phyloP scores from a whole-genome alignment of 2,329 filamentous ascomycete species.

The Penicillium verrucosum region DNA sequence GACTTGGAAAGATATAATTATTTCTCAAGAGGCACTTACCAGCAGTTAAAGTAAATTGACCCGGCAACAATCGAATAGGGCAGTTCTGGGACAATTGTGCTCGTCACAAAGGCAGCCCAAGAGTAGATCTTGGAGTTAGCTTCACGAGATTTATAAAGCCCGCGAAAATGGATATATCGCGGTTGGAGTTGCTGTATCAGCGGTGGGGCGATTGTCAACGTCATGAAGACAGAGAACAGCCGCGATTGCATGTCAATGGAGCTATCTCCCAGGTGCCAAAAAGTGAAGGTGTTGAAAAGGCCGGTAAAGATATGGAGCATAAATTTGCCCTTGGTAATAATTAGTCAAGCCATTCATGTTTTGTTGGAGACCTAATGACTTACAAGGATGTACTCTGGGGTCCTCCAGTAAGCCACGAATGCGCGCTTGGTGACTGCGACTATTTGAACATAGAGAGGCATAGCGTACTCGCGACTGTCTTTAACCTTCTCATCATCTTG shows the following conservation, averaged over 20 bases:
- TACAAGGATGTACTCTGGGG: conserved; percentile 56
- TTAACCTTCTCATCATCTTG: conserved; percentile 40
- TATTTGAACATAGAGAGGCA: conserved; percentile 56
- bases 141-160: conserved; percentile 69
- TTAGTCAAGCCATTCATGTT: neutral
- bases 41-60: conserved; percentile 62
- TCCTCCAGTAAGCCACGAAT: conserved; percentile 64
- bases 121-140: conserved; percentile 76
- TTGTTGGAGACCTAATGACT: neutral
- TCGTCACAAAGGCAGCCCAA: conserved; percentile 68
- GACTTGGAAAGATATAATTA: neutral
- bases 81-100: conserved; percentile 64
- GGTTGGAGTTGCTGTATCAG: conserved; percentile 76
- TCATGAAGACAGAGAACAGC: conserved; percentile 74
- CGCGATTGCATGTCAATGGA: conserved; percentile 65
- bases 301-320: conserved; percentile 61
- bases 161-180: conserved; percentile 62
- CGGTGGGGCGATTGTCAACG: conserved; percentile 69
- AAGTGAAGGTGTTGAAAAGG: conserved; percentile 69
- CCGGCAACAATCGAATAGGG: conserved; percentile 67
- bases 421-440: conserved; percentile 54
- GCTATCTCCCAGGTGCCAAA: conserved; percentile 59
- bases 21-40: conserved; percentile 43
- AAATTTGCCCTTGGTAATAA: conserved; percentile 52
- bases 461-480: conserved; percentile 61